Base-by-base conservation (phyloP, 306 rosid species). In the Purshia tridentata region DNA sequence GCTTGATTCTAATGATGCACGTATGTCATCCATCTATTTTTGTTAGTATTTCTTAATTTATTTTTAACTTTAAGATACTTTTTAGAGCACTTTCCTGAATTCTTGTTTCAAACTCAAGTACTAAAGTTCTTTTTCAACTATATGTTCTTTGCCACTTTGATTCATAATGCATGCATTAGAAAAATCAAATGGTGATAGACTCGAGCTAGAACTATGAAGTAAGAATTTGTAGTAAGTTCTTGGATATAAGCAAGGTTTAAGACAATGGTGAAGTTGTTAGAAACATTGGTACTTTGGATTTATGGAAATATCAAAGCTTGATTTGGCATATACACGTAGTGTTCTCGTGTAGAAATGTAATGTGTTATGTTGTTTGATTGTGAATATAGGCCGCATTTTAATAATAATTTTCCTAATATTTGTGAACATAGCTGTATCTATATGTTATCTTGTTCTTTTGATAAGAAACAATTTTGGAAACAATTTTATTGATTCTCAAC, bases 1-100 rank as follows among this genome's bases (percentile, higher is more conserved):
- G 56, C 62, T 70, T 60, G 66, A 77, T 67, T 82, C 90, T 77
- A 76, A 63, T 78, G 86, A 78, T 78, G 80, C 79, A 68, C 59
- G 98, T 94, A 86, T 74, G 97, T 81, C 69, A 58, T 57, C 69
- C 51, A 64, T 50, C 42, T 74, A 71, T 72, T 75, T 73, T 71
- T 70, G 65, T 47, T 50, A 35, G 42, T 8, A n/a, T 29, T 29
- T 29, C 4, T 65, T 40, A 42, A 35, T 46, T 8, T n/a, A n/a
- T n/a, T 53, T 65, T 23, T 50, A 13, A 9, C 12, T 12, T 22
- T 53, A 41, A 13, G 18, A 4, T 55, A 37, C 16, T 22, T 47
- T 48, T 8, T 1, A 37, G 51, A 68, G 10, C 37, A 35, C 4
- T 9, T 69, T 68, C 61, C 50, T 41, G 62, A 70, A 46, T 48